Percentiles rank a stretch among this genome's conserved stretches.
Evolutionary conservation across 1,284 basidiomycete genomes (phyloP).

Genomic region (Fomitopsis schrenkii): DNA sequence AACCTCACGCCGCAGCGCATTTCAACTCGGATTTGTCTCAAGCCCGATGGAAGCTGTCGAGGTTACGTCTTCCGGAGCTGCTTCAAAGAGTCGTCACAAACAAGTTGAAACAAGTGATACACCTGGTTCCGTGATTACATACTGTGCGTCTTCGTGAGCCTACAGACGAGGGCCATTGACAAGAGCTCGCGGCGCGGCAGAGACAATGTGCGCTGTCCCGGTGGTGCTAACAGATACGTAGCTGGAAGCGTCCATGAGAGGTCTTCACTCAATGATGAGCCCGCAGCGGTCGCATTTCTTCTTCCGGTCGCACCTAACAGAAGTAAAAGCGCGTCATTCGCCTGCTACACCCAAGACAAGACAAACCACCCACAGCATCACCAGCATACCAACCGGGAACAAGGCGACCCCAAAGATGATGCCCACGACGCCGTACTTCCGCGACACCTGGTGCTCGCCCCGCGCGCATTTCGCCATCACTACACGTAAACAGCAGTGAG

Average conservation of each 20-base stretch:
- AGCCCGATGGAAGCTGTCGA: no score
- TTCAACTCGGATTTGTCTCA: no score
- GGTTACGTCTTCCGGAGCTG: no score
- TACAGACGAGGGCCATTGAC: neutral
- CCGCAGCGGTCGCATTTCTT: conserved; percentile 21
- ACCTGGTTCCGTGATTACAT: no score
- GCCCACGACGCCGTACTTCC: conserved; percentile 17
- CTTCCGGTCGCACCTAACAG: conserved; percentile 14
- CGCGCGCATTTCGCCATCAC: conserved; percentile 22
- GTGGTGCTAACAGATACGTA: no score
- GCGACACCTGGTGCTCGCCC: conserved; percentile 20
- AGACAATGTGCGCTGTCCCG: neutral
- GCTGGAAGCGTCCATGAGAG: no score
- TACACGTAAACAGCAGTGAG: neutral
- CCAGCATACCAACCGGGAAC: conserved; percentile 20
- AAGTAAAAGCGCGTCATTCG: neutral
- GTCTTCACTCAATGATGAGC: neutral
- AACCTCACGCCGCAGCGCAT: no score
- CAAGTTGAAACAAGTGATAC: no score
- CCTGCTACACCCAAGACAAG: neutral
- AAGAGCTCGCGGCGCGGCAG: neutral
- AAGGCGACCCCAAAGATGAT: conserved; percentile 19
- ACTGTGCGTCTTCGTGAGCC: neutral
- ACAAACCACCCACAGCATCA: conserved; percentile 15
- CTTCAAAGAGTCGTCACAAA: no score